These are phyloP conservation scores for Nakazawaea peltata DNA, from an alignment of 805 yeast species.

Conservation along the genomic window DNA sequence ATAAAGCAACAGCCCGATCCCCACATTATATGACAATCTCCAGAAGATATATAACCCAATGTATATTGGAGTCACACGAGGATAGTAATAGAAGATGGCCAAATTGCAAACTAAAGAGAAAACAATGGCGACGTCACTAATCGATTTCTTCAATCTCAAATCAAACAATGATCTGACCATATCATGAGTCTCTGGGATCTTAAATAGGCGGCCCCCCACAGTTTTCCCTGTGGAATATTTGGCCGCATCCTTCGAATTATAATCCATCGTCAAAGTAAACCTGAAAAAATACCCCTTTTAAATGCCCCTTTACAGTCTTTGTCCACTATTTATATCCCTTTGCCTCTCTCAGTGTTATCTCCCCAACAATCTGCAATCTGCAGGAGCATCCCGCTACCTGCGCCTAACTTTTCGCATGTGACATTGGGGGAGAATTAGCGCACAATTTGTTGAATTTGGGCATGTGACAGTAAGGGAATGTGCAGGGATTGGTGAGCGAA, in stretches of 20 bases:
- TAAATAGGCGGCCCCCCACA: constrained; percentile 33
- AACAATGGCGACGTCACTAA: constrained; percentile 56
- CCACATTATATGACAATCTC: constrained; percentile 70
- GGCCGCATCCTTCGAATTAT: constrained; percentile 12
- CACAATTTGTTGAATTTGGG: no score
- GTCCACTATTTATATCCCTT: no score
- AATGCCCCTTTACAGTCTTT: background rate
- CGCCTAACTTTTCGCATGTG: no score
- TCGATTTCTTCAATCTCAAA: constrained; percentile 63
- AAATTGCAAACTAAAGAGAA: constrained; percentile 29
- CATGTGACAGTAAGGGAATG: no score
- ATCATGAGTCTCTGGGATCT: constrained; percentile 64
- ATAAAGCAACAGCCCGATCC: constrained; percentile 65
- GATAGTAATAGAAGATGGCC: constrained; percentile 20
- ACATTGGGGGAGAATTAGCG: no score
- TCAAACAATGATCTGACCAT: constrained; percentile 79
- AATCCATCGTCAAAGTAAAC: constrained; percentile 2
- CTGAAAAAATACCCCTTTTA: background rate
- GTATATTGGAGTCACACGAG: constrained; percentile 30
- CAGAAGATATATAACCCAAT: constrained; percentile 58
- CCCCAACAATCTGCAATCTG: no score
- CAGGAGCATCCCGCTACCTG: no score
- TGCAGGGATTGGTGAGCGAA: no score
- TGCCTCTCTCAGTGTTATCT: no score
- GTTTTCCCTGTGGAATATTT: constrained; percentile 31